A percentile compares a stretch with the other conserved stretches of the same genome.
phyloP scores from a whole-genome alignment of 2,329 filamentous ascomycete species.

The Ophiostoma triangulosporum region DNA sequence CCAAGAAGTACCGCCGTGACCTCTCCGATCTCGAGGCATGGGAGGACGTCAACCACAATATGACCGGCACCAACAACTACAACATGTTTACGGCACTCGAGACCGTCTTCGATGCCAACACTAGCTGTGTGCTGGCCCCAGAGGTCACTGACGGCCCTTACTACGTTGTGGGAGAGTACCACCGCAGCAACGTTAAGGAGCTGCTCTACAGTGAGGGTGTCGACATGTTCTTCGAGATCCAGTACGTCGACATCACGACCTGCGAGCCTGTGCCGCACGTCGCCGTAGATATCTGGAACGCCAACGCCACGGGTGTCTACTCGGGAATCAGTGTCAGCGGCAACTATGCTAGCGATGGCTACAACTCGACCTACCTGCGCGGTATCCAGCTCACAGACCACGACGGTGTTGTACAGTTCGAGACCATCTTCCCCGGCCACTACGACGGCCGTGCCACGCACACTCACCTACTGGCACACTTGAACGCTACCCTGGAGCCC shows the following conservation, averaged over 20 bases:
- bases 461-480: conserved; percentile 24
- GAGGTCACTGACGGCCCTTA: conserved; percentile 25
- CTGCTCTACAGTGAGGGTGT: conserved; percentile 28
- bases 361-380: conserved; percentile 29
- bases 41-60: background rate
- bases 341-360: conserved; percentile 18
- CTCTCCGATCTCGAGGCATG: background rate
- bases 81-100: background rate
- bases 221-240: conserved; percentile 34
- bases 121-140: background rate
- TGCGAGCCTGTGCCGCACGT: conserved; percentile 35
- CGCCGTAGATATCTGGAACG: conserved; percentile 37
- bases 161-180: conserved; percentile 36
- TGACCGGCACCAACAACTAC: background rate
- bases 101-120: background rate
- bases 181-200: conserved; percentile 35
- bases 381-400: conserved; percentile 29
- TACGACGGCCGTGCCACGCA: conserved; percentile 27
- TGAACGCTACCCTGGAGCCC: conserved; percentile 22
- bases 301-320: conserved; percentile 26
- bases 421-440: conserved; percentile 30
- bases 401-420: conserved; percentile 28
- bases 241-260: conserved; percentile 39
- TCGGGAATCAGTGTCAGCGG: conserved; percentile 14
- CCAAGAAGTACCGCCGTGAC: background rate